Evolutionary conservation across 495 filamentous ascomycete species (phyloP), one percentile per base, ranked within the genome.

Genomic region (Tuber microsphaerosporum): DNA sequence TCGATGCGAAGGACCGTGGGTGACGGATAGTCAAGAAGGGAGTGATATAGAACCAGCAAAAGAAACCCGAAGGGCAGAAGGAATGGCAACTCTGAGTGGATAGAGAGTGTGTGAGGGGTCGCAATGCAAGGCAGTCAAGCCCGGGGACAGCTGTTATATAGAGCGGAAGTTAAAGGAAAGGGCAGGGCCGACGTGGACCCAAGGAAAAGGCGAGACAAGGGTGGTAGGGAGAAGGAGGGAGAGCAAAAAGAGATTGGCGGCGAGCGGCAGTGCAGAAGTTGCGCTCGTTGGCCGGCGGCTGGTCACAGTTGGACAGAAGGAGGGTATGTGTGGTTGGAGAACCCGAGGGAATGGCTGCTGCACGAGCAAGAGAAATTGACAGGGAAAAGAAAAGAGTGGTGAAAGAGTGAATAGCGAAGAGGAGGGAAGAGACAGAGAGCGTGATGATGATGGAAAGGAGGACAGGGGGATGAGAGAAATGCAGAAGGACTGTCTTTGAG

Each of bases 51-150:
- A 79, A 71, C 56, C 44, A 41, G 46, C 76, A 26, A 20, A 56
- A 65, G 65, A 74, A 73, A 79, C 77, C 48, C 77, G 61, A 79
- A 75, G 73, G 76, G 77, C 41, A 75, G 77, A 73, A 79, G 46
- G 77, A 79, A 79, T 79, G 77, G 45, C 77, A 75, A 68, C 77
- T 79, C 77, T 75, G 73, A 65, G 75, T 76, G 73, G 78, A 73
- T 75, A 77, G 20, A 73, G 72, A 75, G 70, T 78, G 42, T 75
- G n/a, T 9, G 76, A 68, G 46, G 61, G 70, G 70, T 43, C 70
- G 42, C 65, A 73, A 73, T 77, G 73, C 76, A 68, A 73, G 72
- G 46, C 39, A 44, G 71, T 65, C 75, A 75, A 31, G 56, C 26
- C 26, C 26, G 26, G 56, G 26, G 56, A 65, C 26, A 7, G 72